Conservation (phyloP, 2,329 filamentous ascomycete species). For the Colletotrichum orchidophilum region DNA sequence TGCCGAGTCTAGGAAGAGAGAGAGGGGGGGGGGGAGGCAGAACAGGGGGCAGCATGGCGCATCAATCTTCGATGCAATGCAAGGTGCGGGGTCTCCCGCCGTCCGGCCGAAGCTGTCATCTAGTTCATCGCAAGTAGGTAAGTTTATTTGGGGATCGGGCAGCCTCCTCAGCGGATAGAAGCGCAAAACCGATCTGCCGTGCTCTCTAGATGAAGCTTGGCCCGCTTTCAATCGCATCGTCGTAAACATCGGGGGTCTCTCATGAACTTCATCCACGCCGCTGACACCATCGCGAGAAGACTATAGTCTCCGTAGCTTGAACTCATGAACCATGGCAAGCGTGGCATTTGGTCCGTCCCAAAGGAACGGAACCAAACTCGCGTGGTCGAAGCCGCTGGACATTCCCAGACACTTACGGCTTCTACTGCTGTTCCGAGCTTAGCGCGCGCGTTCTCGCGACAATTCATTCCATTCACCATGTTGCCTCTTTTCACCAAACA, state of each 20-base stretch:
- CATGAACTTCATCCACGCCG: not conserved
- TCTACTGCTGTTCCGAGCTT: not conserved
- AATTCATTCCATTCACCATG: not conserved
- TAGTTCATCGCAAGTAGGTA: not conserved
- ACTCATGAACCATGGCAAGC: not conserved
- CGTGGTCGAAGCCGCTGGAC: conserved; percentile 8
- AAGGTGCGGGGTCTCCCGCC: conserved; percentile 19
- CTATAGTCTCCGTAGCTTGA: not conserved
- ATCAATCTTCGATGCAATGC: conserved; percentile 8
- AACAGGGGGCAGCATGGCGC: not conserved
- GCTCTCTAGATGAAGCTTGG: not conserved
- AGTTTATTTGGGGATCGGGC: not conserved
- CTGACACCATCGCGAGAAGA: not conserved
- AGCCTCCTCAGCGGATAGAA: not conserved
- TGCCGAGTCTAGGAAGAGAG: not conserved
- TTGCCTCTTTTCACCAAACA: not conserved
- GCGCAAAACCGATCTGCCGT: not conserved
- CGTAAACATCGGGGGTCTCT: not conserved
- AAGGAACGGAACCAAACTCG: conserved; percentile 1
- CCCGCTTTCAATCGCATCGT: not conserved
- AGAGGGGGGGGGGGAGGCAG: not conserved
- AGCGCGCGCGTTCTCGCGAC: not conserved
- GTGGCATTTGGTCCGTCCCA: not conserved
- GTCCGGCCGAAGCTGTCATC: not conserved
- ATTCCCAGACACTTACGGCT: not conserved